A percentile compares a stretch with the other conserved stretches of the same genome.
phyloP scores from a whole-genome alignment of 768 basidiomycete species.

The Amanita thiersii region DNA sequence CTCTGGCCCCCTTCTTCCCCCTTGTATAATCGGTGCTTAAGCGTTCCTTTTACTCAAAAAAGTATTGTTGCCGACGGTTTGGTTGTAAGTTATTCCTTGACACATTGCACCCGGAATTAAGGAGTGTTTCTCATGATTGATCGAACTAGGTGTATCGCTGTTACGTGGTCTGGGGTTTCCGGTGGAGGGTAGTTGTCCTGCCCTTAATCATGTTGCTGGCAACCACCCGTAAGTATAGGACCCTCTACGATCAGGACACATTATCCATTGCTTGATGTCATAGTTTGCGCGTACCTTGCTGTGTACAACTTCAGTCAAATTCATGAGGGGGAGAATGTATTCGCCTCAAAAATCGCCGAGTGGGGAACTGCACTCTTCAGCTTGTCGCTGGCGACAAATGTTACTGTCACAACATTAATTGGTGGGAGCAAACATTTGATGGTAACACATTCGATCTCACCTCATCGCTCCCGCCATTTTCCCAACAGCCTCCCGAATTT shows the following conservation, averaged over 20 bases:
- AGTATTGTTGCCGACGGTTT: background rate
- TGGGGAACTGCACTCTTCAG: slow-evolving; percentile 8
- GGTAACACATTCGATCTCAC: background rate
- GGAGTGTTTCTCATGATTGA: background rate
- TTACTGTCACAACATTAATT: slow-evolving; percentile 4
- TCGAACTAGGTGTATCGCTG: slow-evolving; percentile 3
- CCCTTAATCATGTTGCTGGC: slow-evolving; percentile 7
- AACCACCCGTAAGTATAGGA: slow-evolving; percentile 1
- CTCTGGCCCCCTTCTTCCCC: no score
- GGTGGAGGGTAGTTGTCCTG: background rate
- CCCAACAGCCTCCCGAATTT: slow-evolving; percentile 2
- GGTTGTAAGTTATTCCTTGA: background rate
- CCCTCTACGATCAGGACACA: background rate
- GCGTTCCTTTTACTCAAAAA: no score
- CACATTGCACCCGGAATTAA: background rate
- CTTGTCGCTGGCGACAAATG: slow-evolving; percentile 6
- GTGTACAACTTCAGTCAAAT: slow-evolving; percentile 9
- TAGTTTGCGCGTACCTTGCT: slow-evolving; percentile 4
- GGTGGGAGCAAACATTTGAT: slow-evolving; percentile 1
- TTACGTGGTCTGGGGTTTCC: slow-evolving; percentile 6
- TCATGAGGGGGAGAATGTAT: slow-evolving; percentile 1
- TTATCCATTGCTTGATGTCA: background rate
- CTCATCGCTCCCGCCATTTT: background rate
- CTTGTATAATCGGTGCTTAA: no score
- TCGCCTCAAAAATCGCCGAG: slow-evolving; percentile 2